Evolutionary conservation across 176 grass and related monocot genomes (phyloP).

Genomic region (Oryza meyeriana): DNA sequence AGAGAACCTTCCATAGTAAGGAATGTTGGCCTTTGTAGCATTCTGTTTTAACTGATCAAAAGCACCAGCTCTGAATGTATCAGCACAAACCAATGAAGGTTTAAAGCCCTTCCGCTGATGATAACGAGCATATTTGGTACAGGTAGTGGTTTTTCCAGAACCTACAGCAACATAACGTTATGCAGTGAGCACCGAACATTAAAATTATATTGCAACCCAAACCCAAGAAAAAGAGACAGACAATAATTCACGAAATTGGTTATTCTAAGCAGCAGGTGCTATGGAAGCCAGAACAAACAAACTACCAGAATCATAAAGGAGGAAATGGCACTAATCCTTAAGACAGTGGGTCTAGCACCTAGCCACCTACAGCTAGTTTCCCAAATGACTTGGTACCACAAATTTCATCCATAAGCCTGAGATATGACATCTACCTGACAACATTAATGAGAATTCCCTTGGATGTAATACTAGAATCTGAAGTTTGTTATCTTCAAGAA

Average conservation of each 20-base stretch:
- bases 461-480: background rate
- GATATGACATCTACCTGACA: background rate
- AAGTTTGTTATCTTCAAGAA: background rate
- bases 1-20: constrained; percentile 73
- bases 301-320: background rate
- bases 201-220: background rate
- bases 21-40: constrained; percentile 85
- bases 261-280: background rate
- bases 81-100: constrained; percentile 74
- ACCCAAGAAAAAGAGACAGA: background rate
- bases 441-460: background rate
- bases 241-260: background rate
- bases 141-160: constrained; percentile 87
- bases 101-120: constrained; percentile 73
- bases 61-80: constrained; percentile 86
- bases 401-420: background rate
- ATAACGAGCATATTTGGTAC: constrained; percentile 76
- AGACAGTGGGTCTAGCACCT: background rate
- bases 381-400: background rate
- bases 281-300: background rate
- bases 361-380: background rate
- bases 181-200: background rate
- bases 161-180: constrained; percentile 32
- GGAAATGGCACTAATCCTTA: background rate
- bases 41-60: constrained; percentile 90